Evolutionary conservation across 768 basidiomycete genomes (phyloP).

Genomic region (Plicaturopsis crispa): DNA sequence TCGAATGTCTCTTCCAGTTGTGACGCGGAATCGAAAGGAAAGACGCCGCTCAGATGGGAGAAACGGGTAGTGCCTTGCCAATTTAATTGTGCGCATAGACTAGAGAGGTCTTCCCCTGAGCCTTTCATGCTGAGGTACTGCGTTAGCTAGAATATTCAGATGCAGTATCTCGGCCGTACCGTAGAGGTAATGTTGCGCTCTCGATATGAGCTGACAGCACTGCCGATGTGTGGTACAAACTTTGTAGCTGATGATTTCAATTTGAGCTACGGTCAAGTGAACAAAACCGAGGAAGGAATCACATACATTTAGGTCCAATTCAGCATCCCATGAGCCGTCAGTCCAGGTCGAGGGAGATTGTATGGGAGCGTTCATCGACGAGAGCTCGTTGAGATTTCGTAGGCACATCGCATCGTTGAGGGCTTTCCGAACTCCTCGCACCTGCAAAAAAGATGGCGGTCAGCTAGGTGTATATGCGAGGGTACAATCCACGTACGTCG

Average conservation of each 20-base stretch:
- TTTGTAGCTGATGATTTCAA: slow-evolving; percentile 18
- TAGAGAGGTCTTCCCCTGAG: slow-evolving; percentile 35
- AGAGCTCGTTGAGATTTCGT: slow-evolving; percentile 39
- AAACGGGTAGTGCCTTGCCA: slow-evolving; percentile 48
- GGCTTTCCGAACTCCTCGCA: slow-evolving; percentile 29
- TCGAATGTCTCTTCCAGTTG: slow-evolving; percentile 21
- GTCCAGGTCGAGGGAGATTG: slow-evolving; percentile 37
- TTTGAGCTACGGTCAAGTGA: no score
- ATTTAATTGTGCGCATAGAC: slow-evolving; percentile 40
- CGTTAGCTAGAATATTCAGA: not conserved
- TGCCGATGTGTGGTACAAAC: slow-evolving; percentile 45
- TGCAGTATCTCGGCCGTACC: slow-evolving; percentile 27
- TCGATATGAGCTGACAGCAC: slow-evolving; percentile 54
- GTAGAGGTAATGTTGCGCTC: slow-evolving; percentile 47
- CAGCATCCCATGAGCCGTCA: slow-evolving; percentile 18
- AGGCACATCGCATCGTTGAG: slow-evolving; percentile 61
- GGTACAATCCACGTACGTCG: slow-evolving; percentile 31
- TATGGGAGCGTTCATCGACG: slow-evolving; percentile 44
- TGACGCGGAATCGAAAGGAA: slow-evolving; percentile 36
- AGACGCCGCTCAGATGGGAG: slow-evolving; percentile 45
- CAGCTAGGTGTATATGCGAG: slow-evolving; percentile 1
- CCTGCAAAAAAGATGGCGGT: slow-evolving; percentile 19
- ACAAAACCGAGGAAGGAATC: slow-evolving; percentile 7
- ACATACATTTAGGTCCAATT: slow-evolving; percentile 18
- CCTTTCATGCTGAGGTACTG: slow-evolving; percentile 15